Evolutionary conservation across 2,329 filamentous ascomycete genomes (phyloP), one percentile per base, ranked within the genome.

Genomic region (Neofusicoccum ribis): DNA sequence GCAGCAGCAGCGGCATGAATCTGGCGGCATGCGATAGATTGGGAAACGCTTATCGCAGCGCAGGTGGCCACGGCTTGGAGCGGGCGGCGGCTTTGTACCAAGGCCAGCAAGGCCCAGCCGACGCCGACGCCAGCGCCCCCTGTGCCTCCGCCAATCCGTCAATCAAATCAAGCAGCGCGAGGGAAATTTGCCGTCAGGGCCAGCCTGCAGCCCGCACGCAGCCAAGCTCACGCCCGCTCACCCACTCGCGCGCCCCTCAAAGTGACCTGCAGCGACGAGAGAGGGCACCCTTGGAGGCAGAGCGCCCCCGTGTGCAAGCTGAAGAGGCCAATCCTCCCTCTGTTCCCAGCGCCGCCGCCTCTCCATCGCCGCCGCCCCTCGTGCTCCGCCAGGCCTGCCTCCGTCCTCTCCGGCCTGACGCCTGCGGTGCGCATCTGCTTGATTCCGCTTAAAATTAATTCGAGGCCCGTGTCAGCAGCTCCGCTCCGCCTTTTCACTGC

Each of bases 401-500:
- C 8, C n/a, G 12, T 20, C 15, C 23, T 17, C 37, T n/a, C n/a
- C 36, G 51, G 52, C 23, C 54, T 44, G 54, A 41, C 27, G 20
- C 17, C 52, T 14, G 52, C 52, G 14, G 39, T 36, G 56, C 31
- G 39, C 6, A 1, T n/a, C 43, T 46, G 43, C 41, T 60, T 23
- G 41, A 20, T 17, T 37, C 56, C n/a, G 41, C 54, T 27, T 41
- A 27, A 56, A 41, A 60, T 60, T 60, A 60, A 60, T 46, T 37
- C 56, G 36, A 54, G 41, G 56, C 31, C 56, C 56, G 54, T 47
- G 56, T 60, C 56, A 20, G 23, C 56, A 59, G 43, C 41, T 60
- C 56, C 56, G 41, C 56, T 60, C 56, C 56, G 56, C 56, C 56
- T 60, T 60, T 60, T 60, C 56, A 37, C 56, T 47, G 56, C 56